These are phyloP conservation scores for Blastocystis hominis DNA, from an alignment of 352 stramenopile genomes.

Conservation along the genomic window DNA sequence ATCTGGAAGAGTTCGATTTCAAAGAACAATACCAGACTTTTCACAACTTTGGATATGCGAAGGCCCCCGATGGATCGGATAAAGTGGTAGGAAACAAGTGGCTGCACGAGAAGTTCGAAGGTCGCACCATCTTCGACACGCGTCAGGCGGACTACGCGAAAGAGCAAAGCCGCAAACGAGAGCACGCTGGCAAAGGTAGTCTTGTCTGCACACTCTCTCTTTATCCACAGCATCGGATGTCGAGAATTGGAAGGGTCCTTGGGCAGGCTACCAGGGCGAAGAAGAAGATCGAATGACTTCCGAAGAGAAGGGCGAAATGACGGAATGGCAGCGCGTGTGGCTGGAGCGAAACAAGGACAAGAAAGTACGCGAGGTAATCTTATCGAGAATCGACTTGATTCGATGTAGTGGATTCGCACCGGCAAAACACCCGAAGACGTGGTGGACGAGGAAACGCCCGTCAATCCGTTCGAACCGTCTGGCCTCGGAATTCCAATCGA, in stretches of 20 bases:
- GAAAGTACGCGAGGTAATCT: not conserved
- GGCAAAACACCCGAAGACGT: not conserved
- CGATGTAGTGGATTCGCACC: constrained; percentile 23
- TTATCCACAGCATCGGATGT: constrained; percentile 14
- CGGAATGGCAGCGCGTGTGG: constrained; percentile 44
- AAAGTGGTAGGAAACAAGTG: constrained; percentile 51
- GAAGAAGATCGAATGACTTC: constrained; percentile 29
- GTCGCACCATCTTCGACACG: constrained; percentile 49
- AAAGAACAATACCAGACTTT: constrained; percentile 57
- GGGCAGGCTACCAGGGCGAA: constrained; percentile 48
- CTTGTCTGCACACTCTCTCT: not conserved
- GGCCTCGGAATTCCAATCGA: constrained; percentile 53
- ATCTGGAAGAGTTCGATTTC: constrained; percentile 47
- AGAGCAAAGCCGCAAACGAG: not conserved
- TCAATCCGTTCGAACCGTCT: constrained; percentile 25
- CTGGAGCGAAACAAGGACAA: constrained; percentile 10
- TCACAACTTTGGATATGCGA: constrained; percentile 50
- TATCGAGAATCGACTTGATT: not conserved
- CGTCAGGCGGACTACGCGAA: constrained; percentile 13
- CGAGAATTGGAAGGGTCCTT: constrained; percentile 34
- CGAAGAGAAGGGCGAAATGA: constrained; percentile 58
- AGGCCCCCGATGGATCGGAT: constrained; percentile 10
- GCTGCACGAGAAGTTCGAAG: constrained; percentile 39
- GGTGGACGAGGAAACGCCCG: not conserved
- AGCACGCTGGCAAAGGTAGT: constrained; percentile 15